Evolutionary conservation across 306 rosid genomes (phyloP), one percentile per base, ranked within the genome.

Genomic region (Prunus padus): DNA sequence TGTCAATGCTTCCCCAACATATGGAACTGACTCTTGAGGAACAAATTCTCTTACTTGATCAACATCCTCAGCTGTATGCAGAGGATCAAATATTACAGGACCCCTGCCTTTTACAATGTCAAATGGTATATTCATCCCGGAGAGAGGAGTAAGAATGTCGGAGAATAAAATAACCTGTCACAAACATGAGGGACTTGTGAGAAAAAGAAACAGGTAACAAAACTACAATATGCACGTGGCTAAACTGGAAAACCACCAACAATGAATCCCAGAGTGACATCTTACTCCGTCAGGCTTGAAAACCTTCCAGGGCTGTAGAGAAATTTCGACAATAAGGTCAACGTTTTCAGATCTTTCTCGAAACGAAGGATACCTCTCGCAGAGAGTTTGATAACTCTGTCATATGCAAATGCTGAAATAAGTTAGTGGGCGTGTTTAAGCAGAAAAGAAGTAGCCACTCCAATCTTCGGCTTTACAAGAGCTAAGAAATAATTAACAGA

Each of bases 41-140:
- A 87, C 76, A 81, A 95, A 95, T 73, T 95, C 97, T 78, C 91
- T 88, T 67, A 95, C 91, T 83, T 87, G 84, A 72, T 85, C 83
- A 37, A 92, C 97, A 80, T 92, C 93, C 59, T 84, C 85, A 60
- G 87, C 87, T 30, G 90, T 75, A 44, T 75, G 55, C 79, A 95
- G 71, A 60, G 97, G 96, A 79, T 89, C 82, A 69, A 88, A 89
- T 63, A 95, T 95, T 68, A 95, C 82, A 16, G 99, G 99, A 78
- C 99, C 99, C 84, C 87, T 90, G 15, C 99, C 99, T 84, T 95
- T 95, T 73, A 95, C 97, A 71, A 95, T 95, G 86, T 95, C 99
- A 61, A 95, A 95, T 30, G 99, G 98, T 72, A 95, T 90, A 71
- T 95, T 95, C 99, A 95, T 95, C 69, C 99, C 99, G 14, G 99